Evolutionary conservation across 352 stramenopile genomes (phyloP).

Genomic region (Pythium plurisporium): DNA sequence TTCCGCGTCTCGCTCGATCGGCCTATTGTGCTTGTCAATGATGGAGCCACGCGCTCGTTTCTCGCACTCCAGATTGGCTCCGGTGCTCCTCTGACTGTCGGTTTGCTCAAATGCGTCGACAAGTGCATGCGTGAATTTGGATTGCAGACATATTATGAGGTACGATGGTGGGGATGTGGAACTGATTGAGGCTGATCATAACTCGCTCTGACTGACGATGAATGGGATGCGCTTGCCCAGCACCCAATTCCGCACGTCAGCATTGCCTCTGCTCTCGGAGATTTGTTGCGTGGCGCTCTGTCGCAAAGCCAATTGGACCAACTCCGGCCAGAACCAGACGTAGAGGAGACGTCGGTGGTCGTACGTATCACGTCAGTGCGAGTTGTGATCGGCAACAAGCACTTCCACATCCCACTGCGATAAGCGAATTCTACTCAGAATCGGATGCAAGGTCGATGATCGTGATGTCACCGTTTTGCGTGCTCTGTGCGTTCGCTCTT

Average conservation of each 20-base stretch:
- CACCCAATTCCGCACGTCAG: constrained; percentile 78
- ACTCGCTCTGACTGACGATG: constrained; percentile 5
- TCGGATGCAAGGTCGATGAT: constrained; percentile 23
- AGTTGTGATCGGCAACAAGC: constrained; percentile 80
- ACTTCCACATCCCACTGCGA: constrained; percentile 61
- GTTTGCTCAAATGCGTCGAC: constrained; percentile 54
- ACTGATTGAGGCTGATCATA: constrained; percentile 42
- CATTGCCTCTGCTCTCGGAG: constrained; percentile 59
- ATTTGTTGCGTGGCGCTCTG: constrained; percentile 37
- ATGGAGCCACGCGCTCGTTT: constrained; percentile 74
- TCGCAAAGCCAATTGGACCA: constrained; percentile 31
- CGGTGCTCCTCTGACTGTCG: constrained; percentile 30
- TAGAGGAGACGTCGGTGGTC: constrained; percentile 7
- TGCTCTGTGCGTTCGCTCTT: not conserved
- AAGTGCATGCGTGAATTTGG: constrained; percentile 51
- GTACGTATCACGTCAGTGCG: constrained; percentile 38
- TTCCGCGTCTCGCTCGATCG: constrained; percentile 41
- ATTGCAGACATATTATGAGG: constrained; percentile 60
- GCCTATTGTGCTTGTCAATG: constrained; percentile 56
- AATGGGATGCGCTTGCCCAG: constrained; percentile 22
- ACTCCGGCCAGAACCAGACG: constrained; percentile 14
- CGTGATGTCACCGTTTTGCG: constrained; percentile 1
- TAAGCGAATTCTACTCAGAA: constrained; percentile 22
- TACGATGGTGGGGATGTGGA: constrained; percentile 22
- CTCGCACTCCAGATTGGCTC: constrained; percentile 44